Evolutionary conservation across 2,329 filamentous ascomycete species (phyloP), one percentile per base, ranked within the genome.

Genomic region (Ceratocystis cacaofunesta): DNA sequence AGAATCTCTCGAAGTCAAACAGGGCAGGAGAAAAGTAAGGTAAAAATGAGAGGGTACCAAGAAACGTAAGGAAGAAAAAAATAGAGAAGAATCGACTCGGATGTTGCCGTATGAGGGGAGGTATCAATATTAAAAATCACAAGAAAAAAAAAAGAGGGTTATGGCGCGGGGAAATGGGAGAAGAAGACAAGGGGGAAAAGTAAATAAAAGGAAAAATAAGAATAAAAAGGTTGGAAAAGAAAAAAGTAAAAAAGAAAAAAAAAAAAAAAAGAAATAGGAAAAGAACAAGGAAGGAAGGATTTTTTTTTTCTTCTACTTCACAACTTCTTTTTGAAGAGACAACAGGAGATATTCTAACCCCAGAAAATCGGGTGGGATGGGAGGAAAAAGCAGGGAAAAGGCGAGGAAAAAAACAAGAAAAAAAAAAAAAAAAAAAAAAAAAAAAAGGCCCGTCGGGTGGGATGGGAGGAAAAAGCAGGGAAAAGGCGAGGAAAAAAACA

Each of bases 361-460:
- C 52, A 58, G 52, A 22, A 58, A 36, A 58, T 58, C 52, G 52
- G 52, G 52, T 58, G 52, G 52, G 22, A 58, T 58, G 52, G 52
- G 32, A 30, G 4, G 7, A 58, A 15, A n/a, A 58, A 17, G 28
- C 12, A 55, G 32, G 32, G 32, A 57, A 30, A 15, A 57, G n/a
- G 12, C 17, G 28, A 22, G 22, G 3, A 58, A 58, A 36, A 58
- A 19, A 22, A 12, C 4, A 6, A 3, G 17, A 25, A 57, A 57
- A 32, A 57, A 32, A 57, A 7, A 1, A 30, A 25, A 5, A 22
- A 17, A 48, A 48, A 1, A 30, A 0, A 58, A 58, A 36, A 58
- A 19, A 22, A 12, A 10, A 6, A 3, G n/a, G n/a, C n/a, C n/a
- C n/a, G n/a, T 58, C 52, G 52, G 52, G 52, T 58, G 52, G 52